These are phyloP conservation scores for Pisolithus tinctorius DNA, from an alignment of 768 basidiomycete species.

Conservation along the genomic window DNA sequence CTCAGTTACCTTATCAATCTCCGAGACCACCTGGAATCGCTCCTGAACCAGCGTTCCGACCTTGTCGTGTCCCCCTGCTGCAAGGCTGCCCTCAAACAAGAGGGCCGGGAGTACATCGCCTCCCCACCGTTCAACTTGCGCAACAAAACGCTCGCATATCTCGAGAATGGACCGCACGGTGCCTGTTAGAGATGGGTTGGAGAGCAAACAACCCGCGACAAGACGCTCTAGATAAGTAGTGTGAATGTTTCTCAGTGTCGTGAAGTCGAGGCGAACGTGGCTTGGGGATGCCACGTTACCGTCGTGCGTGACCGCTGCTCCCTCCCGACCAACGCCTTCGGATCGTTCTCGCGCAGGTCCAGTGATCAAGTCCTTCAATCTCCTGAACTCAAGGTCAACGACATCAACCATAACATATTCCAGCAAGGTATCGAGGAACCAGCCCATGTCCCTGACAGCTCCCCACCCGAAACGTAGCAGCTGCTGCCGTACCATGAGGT, in stretches of 20 bases:
- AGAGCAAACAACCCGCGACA: conserved; percentile 71
- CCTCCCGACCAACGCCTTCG: conserved; percentile 12
- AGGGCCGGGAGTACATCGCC: conserved; percentile 84
- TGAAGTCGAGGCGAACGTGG: conserved; percentile 62
- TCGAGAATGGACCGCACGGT: conserved; percentile 71
- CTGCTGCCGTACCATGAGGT: conserved; percentile 53
- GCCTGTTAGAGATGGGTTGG: conserved; percentile 53
- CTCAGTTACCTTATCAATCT: conserved; percentile 63
- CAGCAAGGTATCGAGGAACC: conserved; percentile 81
- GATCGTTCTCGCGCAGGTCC: conserved; percentile 16
- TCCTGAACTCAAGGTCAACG: conserved; percentile 74
- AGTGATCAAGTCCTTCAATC: conserved; percentile 55
- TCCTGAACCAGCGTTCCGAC: conserved; percentile 72
- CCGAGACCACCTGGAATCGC: conserved; percentile 58
- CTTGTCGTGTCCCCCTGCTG: conserved; percentile 42
- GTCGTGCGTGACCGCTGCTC: conserved; percentile 2
- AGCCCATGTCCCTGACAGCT: conserved; percentile 79
- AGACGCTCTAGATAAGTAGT: conserved; percentile 74
- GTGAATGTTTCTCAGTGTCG: conserved; percentile 78
- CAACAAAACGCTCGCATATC: conserved; percentile 81
- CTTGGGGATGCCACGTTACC: conserved; percentile 12
- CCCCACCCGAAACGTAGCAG: conserved; percentile 83
- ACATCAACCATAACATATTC: conserved; percentile 90
- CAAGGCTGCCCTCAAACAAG: conserved; percentile 72
- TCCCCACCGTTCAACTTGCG: conserved; percentile 86